Base-by-base conservation (phyloP, 1,139 yeast species). In the Geotrichum europaeum region DNA sequence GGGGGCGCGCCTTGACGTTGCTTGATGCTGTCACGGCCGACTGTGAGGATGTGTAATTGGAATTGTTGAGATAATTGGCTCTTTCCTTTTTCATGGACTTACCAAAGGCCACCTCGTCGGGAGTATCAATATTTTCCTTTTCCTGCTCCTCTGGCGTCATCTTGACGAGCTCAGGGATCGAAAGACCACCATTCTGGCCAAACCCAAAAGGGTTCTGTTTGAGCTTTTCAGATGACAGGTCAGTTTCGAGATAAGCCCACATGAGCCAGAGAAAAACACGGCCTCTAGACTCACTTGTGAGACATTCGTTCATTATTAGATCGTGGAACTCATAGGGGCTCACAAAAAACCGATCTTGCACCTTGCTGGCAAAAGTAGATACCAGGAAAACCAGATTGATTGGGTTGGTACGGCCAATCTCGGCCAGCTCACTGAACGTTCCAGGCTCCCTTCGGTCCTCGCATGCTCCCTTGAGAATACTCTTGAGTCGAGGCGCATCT, bases 401-500 rank as follows among this genome's bases (percentile, higher is more conserved):
- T 18, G 91, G 83, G 66, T 83, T 84, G 0, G 84, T 79, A 30
- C 76, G 74, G 7, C 91, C 90, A 55, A 78, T 75, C 2, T 66
- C 65, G 22, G 65, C 65, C 57, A 86, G 73, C 32, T 81, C 84
- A 40, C 81, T 79, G 52, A 88, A 71, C 2, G 81, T 77, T 55
- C 79, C 75, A 1, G 84, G 82, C 60, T 81, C 84, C 20, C 79
- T 78, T 9, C 84, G 79, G 58, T 77, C 83, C 63, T 83, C 87
- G 65, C 89, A 84, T 15, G 82, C 81, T 15, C 96, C 95, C 73
- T 92, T 92, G 66, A 94, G 75, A 25, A 94, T 92, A 0, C 96
- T 86, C 72, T 94, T 94, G 65, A 94, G 80, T 60, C 98, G 78
- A 6, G 98, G 98, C 0, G 98, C 95, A 72, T 94, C 99, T 74